Evolutionary conservation across 2,329 filamentous ascomycete species (phyloP), one percentile per base, ranked within the genome.

Genomic region (Fusarium globosum): DNA sequence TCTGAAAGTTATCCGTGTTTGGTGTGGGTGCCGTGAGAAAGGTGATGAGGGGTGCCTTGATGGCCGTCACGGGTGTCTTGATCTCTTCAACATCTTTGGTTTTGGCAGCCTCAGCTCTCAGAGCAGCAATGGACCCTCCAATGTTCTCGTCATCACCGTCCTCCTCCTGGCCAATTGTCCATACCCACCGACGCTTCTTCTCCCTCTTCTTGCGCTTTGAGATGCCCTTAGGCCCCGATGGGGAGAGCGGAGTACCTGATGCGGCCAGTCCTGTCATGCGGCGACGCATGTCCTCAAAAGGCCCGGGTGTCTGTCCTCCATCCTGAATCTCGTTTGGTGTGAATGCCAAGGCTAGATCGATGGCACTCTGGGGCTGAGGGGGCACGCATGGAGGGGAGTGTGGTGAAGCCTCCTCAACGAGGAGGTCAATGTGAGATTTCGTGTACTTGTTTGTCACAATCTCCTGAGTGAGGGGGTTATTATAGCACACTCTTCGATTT

Each of bases 141-240:
- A 85, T 79, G 38, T 83, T 81, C 62, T 84, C 82, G 53, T 85
- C 82, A 20, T 84, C 83, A 13, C 86, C 83, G 4, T 85, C 85
- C 2, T 88, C 87, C 65, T 86, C 87, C 66, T 86, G 85, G 6
- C 87, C 88, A 49, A 92, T 91, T 4, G 90, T 92, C 90, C 90
- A 92, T 41, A 90, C 88, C 90, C 90, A 92, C 48, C 87, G 87
- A 18, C 89, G 83, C 80, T 88, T 90, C 85, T 90, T 91, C 73
- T 91, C 90, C 77, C 83, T 84, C 38, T 82, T 79, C 69, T 86
- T 89, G 15, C 86, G 83, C 78, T 89, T 90, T n/a, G 86, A 84
- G 53, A 88, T 82, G 5, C 86, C 86, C 2, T 81, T 83, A 9
- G 81, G 74, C 4, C 81, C 85, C 2, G 82, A 81, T 0, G 86